Conservation (phyloP, 192 early-diverging fungal genomes). For the Coemansia pectinata region DNA sequence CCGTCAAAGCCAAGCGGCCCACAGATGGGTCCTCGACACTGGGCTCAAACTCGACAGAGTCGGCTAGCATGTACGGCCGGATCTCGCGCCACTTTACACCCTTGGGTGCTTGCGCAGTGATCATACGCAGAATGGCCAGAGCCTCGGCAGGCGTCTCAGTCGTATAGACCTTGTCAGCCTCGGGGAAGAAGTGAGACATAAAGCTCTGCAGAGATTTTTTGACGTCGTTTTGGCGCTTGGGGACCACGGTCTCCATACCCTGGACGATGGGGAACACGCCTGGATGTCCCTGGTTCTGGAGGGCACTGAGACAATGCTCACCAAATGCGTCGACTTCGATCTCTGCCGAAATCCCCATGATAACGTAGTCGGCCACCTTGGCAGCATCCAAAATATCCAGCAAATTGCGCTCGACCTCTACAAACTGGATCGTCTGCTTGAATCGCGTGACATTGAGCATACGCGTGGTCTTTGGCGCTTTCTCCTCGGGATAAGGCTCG, state of each 20-base stretch:
- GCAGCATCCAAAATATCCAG: slow-evolving; percentile 85
- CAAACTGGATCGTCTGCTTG: slow-evolving; percentile 87
- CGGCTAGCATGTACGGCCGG: slow-evolving; percentile 85
- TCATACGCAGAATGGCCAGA: slow-evolving; percentile 68
- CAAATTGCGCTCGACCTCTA: slow-evolving; percentile 76
- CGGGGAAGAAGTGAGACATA: slow-evolving; percentile 87
- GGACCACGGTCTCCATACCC: slow-evolving; percentile 63
- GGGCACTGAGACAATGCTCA: slow-evolving; percentile 74
- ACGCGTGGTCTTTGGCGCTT: slow-evolving; percentile 3
- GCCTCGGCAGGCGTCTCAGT: slow-evolving; percentile 61
- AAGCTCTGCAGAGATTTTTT: slow-evolving; percentile 85
- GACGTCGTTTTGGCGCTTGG: slow-evolving; percentile 71
- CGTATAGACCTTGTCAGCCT: slow-evolving; percentile 70
- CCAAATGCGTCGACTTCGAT: slow-evolving; percentile 95
- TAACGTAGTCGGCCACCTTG: slow-evolving; percentile 88
- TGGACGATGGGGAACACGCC: slow-evolving; percentile 71
- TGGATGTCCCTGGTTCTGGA: slow-evolving; percentile 88
- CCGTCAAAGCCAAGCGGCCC: slow-evolving; percentile 78
- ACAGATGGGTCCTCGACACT: slow-evolving; percentile 48
- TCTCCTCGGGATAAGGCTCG: slow-evolving; percentile 52
- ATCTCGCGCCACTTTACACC: slow-evolving; percentile 82
- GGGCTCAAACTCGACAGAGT: slow-evolving; percentile 68
- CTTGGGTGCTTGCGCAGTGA: slow-evolving; percentile 79
- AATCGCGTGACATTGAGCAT: slow-evolving; percentile 71
- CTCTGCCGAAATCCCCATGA: slow-evolving; percentile 84